phyloP scores from a whole-genome alignment of 2,329 filamentous ascomycete genomes.

The Paecilomyces fulvus region DNA sequence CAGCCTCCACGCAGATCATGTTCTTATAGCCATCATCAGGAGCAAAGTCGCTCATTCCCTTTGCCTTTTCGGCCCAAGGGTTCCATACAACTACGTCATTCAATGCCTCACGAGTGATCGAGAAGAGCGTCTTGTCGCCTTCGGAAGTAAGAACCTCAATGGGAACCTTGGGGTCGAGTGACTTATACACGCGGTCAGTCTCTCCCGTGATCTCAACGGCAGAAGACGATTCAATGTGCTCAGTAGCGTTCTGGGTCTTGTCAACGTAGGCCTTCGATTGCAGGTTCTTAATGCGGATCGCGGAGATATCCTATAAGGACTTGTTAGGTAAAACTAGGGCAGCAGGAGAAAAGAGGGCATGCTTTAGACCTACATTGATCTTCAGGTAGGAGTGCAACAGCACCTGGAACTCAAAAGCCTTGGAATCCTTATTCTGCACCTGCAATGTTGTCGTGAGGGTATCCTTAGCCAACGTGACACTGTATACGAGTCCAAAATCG shows the following conservation, averaged over 20 bases:
- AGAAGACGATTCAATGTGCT: constrained; percentile 56
- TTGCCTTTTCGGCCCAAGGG: constrained; percentile 81
- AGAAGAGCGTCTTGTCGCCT: constrained; percentile 54
- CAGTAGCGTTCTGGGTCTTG: constrained; percentile 63
- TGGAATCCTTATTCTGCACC: constrained; percentile 76
- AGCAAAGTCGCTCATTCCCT: constrained; percentile 74
- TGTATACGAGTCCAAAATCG: constrained; percentile 86
- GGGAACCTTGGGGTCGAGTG: constrained; percentile 44
- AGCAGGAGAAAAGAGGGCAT: neutral
- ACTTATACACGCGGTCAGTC: constrained; percentile 79
- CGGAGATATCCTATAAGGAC: constrained; percentile 61
- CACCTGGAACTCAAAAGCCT: constrained; percentile 83
- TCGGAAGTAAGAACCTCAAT: constrained; percentile 34
- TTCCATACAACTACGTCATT: constrained; percentile 94
- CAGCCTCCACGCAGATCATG: constrained; percentile 93
- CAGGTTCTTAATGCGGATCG: constrained; percentile 65
- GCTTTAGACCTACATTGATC: constrained; percentile 54
- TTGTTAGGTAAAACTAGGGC: constrained; percentile 4
- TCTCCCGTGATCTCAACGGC: constrained; percentile 65
- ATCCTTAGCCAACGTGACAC: constrained; percentile 70
- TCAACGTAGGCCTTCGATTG: constrained; percentile 69
- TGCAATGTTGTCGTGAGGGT: constrained; percentile 73
- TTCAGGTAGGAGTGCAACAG: constrained; percentile 86
- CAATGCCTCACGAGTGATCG: constrained; percentile 74
- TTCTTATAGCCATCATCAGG: constrained; percentile 85